Percentiles rank a stretch among this genome's conserved stretches.
phyloP scores from a whole-genome alignment of 208 protist species.

The Leishmania arabica region DNA sequence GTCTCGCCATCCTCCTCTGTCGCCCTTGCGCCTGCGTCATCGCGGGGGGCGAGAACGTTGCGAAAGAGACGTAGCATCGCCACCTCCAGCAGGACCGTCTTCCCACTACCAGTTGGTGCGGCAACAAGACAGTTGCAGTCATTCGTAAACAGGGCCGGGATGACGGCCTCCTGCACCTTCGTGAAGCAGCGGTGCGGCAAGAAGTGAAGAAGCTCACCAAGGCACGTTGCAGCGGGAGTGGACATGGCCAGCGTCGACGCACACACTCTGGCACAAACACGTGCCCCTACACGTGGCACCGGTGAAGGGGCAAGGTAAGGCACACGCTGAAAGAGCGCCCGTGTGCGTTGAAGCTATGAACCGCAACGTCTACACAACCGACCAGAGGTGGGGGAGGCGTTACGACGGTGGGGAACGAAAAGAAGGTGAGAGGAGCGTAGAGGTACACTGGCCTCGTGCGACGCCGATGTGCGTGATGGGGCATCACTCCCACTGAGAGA shows the following conservation, averaged over 20 bases:
- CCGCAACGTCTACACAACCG: background rate
- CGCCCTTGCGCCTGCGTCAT: background rate
- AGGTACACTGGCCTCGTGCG: conserved; percentile 4
- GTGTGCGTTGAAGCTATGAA: background rate
- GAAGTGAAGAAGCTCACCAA: conserved; percentile 56
- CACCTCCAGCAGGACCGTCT: conserved; percentile 87
- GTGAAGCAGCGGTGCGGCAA: conserved; percentile 61
- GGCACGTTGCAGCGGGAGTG: background rate
- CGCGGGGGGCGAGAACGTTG: conserved; percentile 31
- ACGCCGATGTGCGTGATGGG: background rate
- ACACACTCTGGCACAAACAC: background rate
- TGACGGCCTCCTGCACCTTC: conserved; percentile 70
- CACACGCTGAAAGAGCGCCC: background rate
- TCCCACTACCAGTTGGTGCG: conserved; percentile 90
- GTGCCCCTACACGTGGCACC: background rate
- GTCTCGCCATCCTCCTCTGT: background rate
- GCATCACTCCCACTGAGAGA: background rate
- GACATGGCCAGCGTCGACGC: background rate
- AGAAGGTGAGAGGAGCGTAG: background rate
- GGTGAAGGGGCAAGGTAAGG: background rate
- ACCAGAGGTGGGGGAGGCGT: background rate
- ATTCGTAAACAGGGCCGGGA: conserved; percentile 55
- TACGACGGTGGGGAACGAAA: too few relatives aligned
- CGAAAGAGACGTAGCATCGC: conserved; percentile 89
- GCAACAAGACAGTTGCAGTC: conserved; percentile 78